phyloP scores from a whole-genome alignment of 495 filamentous ascomycete species.

The Pyronema omphalodes region DNA sequence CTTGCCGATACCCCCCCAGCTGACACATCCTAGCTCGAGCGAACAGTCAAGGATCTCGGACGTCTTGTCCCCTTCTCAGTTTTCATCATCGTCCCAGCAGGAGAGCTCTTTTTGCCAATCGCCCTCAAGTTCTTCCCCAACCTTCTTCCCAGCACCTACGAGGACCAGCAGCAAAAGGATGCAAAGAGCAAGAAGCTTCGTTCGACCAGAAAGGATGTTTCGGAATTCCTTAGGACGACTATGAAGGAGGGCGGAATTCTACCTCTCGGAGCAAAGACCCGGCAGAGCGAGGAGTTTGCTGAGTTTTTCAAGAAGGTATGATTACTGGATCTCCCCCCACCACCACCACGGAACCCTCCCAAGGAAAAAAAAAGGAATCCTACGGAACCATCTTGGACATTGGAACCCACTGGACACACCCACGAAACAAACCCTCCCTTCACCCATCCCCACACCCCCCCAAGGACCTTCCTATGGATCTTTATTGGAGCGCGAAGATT shows the following conservation, averaged over 20 bases:
- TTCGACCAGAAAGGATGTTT: constrained; percentile 83
- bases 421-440: no score
- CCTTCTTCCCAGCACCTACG: constrained; percentile 89
- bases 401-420: no score
- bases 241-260: constrained; percentile 72
- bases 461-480: neutral
- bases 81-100: constrained; percentile 92
- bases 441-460: no score
- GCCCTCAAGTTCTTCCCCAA: constrained; percentile 93
- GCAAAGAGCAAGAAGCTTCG: constrained; percentile 67
- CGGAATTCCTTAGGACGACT: constrained; percentile 72
- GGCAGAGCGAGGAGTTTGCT: constrained; percentile 87
- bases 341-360: neutral
- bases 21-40: constrained; percentile 40
- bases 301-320: constrained; percentile 88
- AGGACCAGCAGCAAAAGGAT: constrained; percentile 76
- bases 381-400: no score
- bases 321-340: neutral
- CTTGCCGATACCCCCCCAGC: neutral
- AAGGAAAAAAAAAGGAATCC: no score
- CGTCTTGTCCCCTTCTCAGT: constrained; percentile 91
- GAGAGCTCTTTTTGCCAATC: constrained; percentile 82
- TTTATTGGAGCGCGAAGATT: no score
- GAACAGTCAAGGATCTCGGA: constrained; percentile 82
- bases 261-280: constrained; percentile 65